A percentile compares a stretch with the other conserved stretches of the same genome.
Evolutionary conservation across 2,329 filamentous ascomycete species (phyloP).

Genomic region (Neopestalotiopsis rosae): DNA sequence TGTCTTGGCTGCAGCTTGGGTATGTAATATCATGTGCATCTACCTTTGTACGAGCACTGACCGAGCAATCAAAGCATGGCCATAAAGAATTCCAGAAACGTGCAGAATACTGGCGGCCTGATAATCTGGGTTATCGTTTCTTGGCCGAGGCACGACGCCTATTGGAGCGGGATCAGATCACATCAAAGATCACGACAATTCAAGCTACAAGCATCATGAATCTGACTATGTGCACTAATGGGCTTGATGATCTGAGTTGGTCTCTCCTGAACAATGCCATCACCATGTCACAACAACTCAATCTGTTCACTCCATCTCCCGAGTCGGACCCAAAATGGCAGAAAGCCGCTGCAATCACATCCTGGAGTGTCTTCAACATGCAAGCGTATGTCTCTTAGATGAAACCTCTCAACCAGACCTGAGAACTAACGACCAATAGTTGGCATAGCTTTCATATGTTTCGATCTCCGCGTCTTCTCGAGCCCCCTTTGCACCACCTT

Average conservation of each 20-base stretch:
- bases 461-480: constrained; percentile 32
- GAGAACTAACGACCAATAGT: constrained; percentile 23
- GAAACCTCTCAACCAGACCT: background rate
- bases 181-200: constrained; percentile 37
- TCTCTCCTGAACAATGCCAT: constrained; percentile 26
- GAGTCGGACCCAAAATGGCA: constrained; percentile 24
- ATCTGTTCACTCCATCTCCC: constrained; percentile 27
- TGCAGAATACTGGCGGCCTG: constrained; percentile 42
- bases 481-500: constrained; percentile 35
- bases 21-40: constrained; percentile 23
- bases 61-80: constrained; percentile 32
- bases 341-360: constrained; percentile 33
- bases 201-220: constrained; percentile 40
- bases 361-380: constrained; percentile 43
- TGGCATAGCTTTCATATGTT: constrained; percentile 29
- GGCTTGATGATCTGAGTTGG: constrained; percentile 32
- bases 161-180: constrained; percentile 40
- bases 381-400: constrained; percentile 30
- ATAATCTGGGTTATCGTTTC: constrained; percentile 41
- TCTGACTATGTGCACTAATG: constrained; percentile 33
- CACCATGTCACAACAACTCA: constrained; percentile 28
- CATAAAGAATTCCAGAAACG: constrained; percentile 33
- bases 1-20: constrained; percentile 34
- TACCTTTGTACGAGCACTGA: constrained; percentile 6
- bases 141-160: constrained; percentile 44